Evolutionary conservation across 768 basidiomycete species (phyloP).

Genomic region (Fistulinella prunicolor): DNA sequence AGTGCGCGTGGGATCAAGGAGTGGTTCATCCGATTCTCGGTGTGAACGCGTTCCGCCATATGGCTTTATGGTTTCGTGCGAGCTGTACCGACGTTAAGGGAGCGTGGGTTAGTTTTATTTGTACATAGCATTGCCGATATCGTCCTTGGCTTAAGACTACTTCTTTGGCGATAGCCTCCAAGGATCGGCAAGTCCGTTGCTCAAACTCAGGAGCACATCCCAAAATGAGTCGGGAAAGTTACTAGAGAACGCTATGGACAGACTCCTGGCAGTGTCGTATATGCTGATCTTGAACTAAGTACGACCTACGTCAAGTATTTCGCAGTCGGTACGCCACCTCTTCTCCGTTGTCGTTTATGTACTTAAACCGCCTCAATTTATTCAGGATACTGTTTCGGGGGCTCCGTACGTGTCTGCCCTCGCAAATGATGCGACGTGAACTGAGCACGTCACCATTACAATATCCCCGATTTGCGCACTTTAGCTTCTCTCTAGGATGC

Average conservation of each 20-base stretch:
- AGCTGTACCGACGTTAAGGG: too few species aligned
- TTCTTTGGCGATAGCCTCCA: slow-evolving; percentile 58
- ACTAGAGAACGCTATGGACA: slow-evolving; percentile 47
- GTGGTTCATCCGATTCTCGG: slow-evolving; percentile 47
- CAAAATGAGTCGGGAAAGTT: slow-evolving; percentile 54
- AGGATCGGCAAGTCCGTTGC: slow-evolving; percentile 37
- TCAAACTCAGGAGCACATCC: slow-evolving; percentile 40
- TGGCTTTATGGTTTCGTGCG: too few species aligned
- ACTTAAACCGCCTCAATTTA: neutral
- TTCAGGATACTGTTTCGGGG: slow-evolving; percentile 58
- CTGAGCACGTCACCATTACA: slow-evolving; percentile 37
- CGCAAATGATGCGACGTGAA: slow-evolving; percentile 41
- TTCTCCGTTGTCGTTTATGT: too few species aligned
- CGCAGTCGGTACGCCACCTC: slow-evolving; percentile 38
- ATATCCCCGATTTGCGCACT: too few species aligned
- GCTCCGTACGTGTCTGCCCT: slow-evolving; percentile 50
- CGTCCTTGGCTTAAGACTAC: slow-evolving; percentile 60
- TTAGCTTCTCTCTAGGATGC: slow-evolving; percentile 5
- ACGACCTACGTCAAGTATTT: slow-evolving; percentile 38
- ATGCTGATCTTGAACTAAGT: slow-evolving; percentile 4
- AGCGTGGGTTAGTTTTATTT: too few species aligned
- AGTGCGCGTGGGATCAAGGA: slow-evolving; percentile 44
- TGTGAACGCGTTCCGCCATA: too few species aligned
- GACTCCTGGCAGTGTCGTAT: neutral
- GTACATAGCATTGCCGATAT: too few species aligned